phyloP scores from a whole-genome alignment of 139 green algal species.

The Edaphochlamys debaryana region DNA sequence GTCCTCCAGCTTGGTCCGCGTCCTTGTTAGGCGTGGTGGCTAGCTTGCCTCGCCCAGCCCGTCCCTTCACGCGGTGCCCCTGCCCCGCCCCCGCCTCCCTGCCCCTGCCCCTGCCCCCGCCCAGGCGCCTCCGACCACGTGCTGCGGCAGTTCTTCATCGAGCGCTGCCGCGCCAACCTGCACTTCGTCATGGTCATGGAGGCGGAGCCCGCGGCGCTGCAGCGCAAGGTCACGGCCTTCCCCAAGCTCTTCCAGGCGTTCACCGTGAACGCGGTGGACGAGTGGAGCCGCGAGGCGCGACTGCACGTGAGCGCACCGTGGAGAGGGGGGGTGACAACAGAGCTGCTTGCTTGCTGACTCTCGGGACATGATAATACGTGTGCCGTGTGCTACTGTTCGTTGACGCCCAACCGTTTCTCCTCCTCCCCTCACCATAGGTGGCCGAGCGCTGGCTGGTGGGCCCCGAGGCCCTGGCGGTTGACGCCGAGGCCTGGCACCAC shows the following conservation, averaged over 20 bases:
- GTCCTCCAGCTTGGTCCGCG: too few relatives aligned
- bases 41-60: too few relatives aligned
- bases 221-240: slow-evolving; percentile 49
- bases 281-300: slow-evolving; percentile 44
- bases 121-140: slow-evolving; percentile 46
- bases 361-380: too few relatives aligned
- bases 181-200: slow-evolving; percentile 58
- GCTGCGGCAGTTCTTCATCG: slow-evolving; percentile 63
- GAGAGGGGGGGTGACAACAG: too few relatives aligned
- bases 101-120: too few relatives aligned
- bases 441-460: slow-evolving; percentile 27
- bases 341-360: too few relatives aligned
- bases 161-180: slow-evolving; percentile 65
- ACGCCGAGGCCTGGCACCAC: background rate
- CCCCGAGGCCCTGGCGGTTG: slow-evolving; percentile 27
- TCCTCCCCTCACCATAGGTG: slow-evolving; percentile 6
- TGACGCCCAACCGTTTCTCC: background rate
- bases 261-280: slow-evolving; percentile 48
- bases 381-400: too few relatives aligned
- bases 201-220: slow-evolving; percentile 17
- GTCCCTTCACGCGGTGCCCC: too few relatives aligned
- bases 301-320: slow-evolving; percentile 39
- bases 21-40: too few relatives aligned
- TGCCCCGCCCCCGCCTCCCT: too few relatives aligned
- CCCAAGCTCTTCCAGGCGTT: slow-evolving; percentile 55